phyloP scores from a whole-genome alignment of 345 rosid genomes.

The Excoecaria cochinchinensis region DNA sequence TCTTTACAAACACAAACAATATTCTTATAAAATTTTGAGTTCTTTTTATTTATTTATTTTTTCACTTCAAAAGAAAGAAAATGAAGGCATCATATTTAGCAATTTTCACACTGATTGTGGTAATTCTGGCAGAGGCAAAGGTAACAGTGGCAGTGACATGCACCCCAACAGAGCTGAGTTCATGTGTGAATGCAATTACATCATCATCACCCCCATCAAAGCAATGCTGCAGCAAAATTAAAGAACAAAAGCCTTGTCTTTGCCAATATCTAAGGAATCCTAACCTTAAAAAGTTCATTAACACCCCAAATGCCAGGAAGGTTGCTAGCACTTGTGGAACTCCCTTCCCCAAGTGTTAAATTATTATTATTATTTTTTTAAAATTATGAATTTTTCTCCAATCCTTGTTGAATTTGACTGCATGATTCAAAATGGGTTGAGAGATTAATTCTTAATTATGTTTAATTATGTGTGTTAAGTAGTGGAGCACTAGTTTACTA shows the following conservation, averaged over 20 bases:
- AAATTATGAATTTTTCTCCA: neutral
- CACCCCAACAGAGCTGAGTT: conserved; percentile 70
- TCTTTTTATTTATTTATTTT: neutral
- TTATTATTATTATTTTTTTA: no score
- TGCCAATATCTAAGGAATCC: conserved; percentile 85
- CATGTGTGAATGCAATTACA: conserved; percentile 78
- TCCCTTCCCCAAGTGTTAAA: conserved; percentile 82
- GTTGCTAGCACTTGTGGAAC: conserved; percentile 84
- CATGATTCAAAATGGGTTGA: neutral
- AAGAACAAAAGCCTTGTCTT: conserved; percentile 84
- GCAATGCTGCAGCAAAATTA: conserved; percentile 73
- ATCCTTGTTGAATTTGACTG: conserved; percentile 6
- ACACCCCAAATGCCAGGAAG: conserved; percentile 83
- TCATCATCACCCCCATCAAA: conserved; percentile 63
- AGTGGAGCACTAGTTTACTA: conserved; percentile 14
- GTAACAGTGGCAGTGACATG: conserved; percentile 70
- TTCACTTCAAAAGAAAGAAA: neutral
- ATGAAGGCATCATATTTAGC: conserved; percentile 49
- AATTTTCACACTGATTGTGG: conserved; percentile 40
- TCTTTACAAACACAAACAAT: neutral
- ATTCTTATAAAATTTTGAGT: neutral
- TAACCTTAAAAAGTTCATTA: conserved; percentile 57
- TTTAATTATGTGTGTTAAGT: conserved; percentile 16
- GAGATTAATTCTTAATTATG: conserved; percentile 2
- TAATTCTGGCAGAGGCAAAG: conserved; percentile 41